phyloP scores from a whole-genome alignment of 2,329 filamentous ascomycete genomes.

The Lomentospora prolificans region DNA sequence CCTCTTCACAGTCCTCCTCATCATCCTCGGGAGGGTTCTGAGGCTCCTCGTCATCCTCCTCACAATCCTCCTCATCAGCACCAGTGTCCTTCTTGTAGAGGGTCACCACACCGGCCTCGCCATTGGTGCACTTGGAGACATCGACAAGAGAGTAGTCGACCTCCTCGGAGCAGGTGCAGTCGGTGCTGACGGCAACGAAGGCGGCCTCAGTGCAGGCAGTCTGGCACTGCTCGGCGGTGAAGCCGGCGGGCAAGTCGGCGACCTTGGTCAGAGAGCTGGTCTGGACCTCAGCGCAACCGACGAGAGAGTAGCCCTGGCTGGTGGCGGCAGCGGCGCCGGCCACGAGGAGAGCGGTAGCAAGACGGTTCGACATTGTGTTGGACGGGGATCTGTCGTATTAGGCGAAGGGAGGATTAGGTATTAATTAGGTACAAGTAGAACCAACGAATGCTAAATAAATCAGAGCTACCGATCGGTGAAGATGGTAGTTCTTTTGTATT shows the following conservation, averaged over 20 bases:
- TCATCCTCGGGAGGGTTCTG: background rate
- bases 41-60: slow-evolving; percentile 8
- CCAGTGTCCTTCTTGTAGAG: slow-evolving; percentile 14
- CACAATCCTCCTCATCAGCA: background rate
- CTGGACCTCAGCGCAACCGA: slow-evolving; percentile 19
- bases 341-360: slow-evolving; percentile 16
- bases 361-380: slow-evolving; percentile 13
- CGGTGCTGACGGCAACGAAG: slow-evolving; percentile 16
- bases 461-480: background rate
- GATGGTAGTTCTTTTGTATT: background rate
- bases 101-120: slow-evolving; percentile 13
- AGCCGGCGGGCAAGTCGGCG: slow-evolving; percentile 11
- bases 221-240: slow-evolving; percentile 15
- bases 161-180: slow-evolving; percentile 15
- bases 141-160: slow-evolving; percentile 13
- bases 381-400: background rate
- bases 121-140: slow-evolving; percentile 17
- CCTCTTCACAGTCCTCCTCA: background rate
- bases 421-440: background rate
- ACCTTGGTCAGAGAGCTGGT: slow-evolving; percentile 13
- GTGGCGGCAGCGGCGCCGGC: slow-evolving; percentile 15
- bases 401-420: background rate
- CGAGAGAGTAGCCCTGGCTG: slow-evolving; percentile 15
- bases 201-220: slow-evolving; percentile 13
- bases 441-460: background rate